Evolutionary conservation across 164 flowering plant species (phyloP), one percentile per base, ranked within the genome.

Genomic region (Stephania japonica): DNA sequence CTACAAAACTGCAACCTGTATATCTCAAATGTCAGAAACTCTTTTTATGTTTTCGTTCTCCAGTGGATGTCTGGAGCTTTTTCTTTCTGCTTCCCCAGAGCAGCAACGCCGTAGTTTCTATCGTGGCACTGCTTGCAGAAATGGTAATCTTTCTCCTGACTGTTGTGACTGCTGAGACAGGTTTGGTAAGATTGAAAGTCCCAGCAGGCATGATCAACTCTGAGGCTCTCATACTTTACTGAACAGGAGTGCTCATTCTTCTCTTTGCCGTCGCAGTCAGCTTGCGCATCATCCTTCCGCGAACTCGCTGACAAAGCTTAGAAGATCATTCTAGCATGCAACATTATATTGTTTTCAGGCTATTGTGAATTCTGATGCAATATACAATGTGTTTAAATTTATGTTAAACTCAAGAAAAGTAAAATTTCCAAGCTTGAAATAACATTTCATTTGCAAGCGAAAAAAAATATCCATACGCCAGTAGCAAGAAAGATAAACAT

Each of bases 51-150:
- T 19, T 62, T 53, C 4, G 38, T 32, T 32, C 38, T 62, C 19
- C 86, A 89, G 93, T 88, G 85, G 87, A 4, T 87, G 25, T 53
- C 85, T 12, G 86, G 70, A 10, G 82, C 89, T 81, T 80, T 86
- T 70, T 70, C 86, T 7, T 90, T 82, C 72, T 76, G 73, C 65
- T 88, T 79, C 69, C 92, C 92, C 2, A 80, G 86, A 0, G 83
- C 89, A 6, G 79, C 74, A 27, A 49, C 24, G 76, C 86, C 75
- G 7, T 77, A 79, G 14, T 43, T 81, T 9, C n/a, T 75, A 18
- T 90, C 95, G 47, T 90, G 94, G 95, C 95, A 92, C 65, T 43
- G 44, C 1, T 85, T 84, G 9, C 72, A 0, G 93, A 95, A 12
- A 56, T 84, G 79, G 80, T 73, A 65, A 86, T 89, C 50, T 88